Base-by-base conservation (phyloP, 352 stramenopile genomes). In the Globisporangium recalcitrans region DNA sequence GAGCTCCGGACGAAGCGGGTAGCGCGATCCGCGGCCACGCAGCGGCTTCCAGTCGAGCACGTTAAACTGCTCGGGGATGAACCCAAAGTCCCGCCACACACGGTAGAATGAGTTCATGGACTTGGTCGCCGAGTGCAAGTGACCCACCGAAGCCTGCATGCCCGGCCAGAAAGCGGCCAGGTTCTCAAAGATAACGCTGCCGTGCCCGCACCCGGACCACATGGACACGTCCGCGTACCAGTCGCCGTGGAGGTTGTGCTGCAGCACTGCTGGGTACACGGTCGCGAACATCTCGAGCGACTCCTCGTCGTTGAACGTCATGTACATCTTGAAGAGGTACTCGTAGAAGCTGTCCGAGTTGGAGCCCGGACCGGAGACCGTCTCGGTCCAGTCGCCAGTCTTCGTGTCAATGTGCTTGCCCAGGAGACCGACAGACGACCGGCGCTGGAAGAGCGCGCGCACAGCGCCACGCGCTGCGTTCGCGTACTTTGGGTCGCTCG, bases 261-360 rank as follows among this genome's bases (percentile, higher is more conserved):
- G 63, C 26, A 90, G 38, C 32, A 95, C 83, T 5, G 78, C 68
- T 6, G 77, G 69, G 58, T 93, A 93, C 6, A 93, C 78, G 62
- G 70, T 61, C 11, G 78, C 72, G 44, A 93, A 97, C 91, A 98
- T 98, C 24, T 82, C 89, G 73, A 98, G 80, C 72, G 96, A 74
- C 73, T 96, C 81, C 54, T 86, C 77, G 54, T 99, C 95, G 52
- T 88, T 87, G 72, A 98, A 98, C 19, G 98, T 75, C 51, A 96
- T 80, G 69, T 98, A 98, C 72, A 97, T 96, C 72, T 99, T 99
- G 51, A 98, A 69, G 16, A 98, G 72, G 64, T 99, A 99, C 76
- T 99, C 97, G 74, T 98, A 99, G 65, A 99, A 99, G 44, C 88
- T 98, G 74, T 99, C 97, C 5, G 93, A 97, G 69, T 99, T 99